Percentiles rank a stretch among this genome's conserved stretches.
These are phyloP conservation scores for Exophiala sp. DNA, from an alignment of 2,329 filamentous ascomycete species.

Conservation along the genomic window DNA sequence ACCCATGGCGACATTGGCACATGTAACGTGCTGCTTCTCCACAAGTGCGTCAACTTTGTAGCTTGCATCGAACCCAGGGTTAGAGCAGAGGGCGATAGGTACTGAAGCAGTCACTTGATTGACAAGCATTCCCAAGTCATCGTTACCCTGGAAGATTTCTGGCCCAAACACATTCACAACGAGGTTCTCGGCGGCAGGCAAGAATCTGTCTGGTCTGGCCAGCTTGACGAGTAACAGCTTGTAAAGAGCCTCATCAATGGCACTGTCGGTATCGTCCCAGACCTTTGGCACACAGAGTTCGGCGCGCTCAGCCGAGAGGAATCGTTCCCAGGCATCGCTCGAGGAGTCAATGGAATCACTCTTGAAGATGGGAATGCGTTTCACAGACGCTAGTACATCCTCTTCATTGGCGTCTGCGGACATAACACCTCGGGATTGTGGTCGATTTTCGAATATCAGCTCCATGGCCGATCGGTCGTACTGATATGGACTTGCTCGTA, in stretches of 20 bases:
- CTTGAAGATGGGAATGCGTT: slow-evolving; percentile 69
- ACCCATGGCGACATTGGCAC: slow-evolving; percentile 98
- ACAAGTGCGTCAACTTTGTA: slow-evolving; percentile 98
- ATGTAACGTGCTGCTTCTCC: slow-evolving; percentile 73
- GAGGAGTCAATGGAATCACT: slow-evolving; percentile 61
- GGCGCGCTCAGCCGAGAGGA: slow-evolving; percentile 79
- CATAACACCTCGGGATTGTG: slow-evolving; percentile 68
- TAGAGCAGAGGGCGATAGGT: slow-evolving; percentile 89
- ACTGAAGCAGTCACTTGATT: slow-evolving; percentile 77
- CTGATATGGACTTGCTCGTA: slow-evolving; percentile 90
- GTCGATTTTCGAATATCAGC: slow-evolving; percentile 69
- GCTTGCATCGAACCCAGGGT: slow-evolving; percentile 93
- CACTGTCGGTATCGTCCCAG: slow-evolving; percentile 63
- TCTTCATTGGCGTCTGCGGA: slow-evolving; percentile 68
- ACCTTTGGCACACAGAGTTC: slow-evolving; percentile 77
- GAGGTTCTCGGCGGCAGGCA: slow-evolving; percentile 89
- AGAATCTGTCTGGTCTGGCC: slow-evolving; percentile 91
- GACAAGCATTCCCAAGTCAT: slow-evolving; percentile 82
- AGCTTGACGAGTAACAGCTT: slow-evolving; percentile 90
- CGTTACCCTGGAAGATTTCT: slow-evolving; percentile 75
- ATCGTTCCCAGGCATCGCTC: slow-evolving; percentile 68
- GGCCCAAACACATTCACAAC: slow-evolving; percentile 80
- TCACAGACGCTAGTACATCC: slow-evolving; percentile 65
- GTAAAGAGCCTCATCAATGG: slow-evolving; percentile 71
- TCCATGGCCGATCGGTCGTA: slow-evolving; percentile 93